Evolutionary conservation across 139 green algal species (phyloP).

Genomic region (Chlorella sp.): DNA sequence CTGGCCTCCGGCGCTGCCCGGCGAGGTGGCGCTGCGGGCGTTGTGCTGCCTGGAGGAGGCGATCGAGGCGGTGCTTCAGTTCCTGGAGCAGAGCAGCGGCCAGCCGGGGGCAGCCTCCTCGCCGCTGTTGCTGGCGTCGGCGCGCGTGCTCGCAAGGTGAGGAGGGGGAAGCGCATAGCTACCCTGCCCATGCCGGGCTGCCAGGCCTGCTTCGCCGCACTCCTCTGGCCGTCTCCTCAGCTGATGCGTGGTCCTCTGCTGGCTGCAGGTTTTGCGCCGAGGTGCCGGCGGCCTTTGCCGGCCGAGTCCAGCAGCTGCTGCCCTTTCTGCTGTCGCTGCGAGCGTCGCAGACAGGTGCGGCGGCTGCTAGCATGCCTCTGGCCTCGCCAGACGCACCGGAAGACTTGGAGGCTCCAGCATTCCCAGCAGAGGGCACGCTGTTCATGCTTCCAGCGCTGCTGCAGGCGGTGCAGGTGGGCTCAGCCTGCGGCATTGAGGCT

Average conservation of each 20-base stretch:
- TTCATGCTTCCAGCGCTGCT: slow-evolving; percentile 36
- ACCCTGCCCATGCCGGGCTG: not conserved
- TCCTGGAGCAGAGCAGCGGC: slow-evolving; percentile 50
- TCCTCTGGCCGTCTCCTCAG: not conserved
- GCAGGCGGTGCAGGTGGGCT: slow-evolving; percentile 7
- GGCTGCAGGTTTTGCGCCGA: slow-evolving; percentile 48
- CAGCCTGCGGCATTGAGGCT: not conserved
- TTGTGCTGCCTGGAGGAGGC: slow-evolving; percentile 22
- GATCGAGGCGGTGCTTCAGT: slow-evolving; percentile 56
- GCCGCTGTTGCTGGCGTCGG: slow-evolving; percentile 11
- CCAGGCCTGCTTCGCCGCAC: not conserved
- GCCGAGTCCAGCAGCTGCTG: slow-evolving; percentile 40
- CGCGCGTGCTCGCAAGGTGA: not conserved
- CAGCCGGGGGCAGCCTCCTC: not conserved
- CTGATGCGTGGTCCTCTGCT: no score
- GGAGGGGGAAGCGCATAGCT: not conserved
- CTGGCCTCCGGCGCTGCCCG: not conserved
- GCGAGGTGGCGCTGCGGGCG: slow-evolving; percentile 6
- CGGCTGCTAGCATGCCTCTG: not conserved
- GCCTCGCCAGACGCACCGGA: not conserved
- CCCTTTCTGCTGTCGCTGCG: slow-evolving; percentile 27
- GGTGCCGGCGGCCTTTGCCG: slow-evolving; percentile 30
- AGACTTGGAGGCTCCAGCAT: not conserved
- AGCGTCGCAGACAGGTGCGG: not conserved
- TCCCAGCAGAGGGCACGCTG: slow-evolving; percentile 1